Base-by-base conservation (phyloP, 768 basidiomycete species). In the Termitomyces sp. region DNA sequence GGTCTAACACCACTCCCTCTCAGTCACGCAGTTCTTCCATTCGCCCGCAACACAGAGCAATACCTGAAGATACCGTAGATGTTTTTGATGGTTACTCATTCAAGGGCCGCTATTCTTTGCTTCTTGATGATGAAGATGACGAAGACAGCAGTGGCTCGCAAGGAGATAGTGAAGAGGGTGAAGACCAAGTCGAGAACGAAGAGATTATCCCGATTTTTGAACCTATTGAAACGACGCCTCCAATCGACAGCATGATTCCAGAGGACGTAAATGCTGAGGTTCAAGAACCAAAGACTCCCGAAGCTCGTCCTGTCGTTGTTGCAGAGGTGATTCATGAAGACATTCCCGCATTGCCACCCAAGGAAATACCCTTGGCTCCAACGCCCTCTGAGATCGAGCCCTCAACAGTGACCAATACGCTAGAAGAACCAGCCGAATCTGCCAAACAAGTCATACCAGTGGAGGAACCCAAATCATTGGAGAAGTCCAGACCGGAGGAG, bases 51-150 rank as follows among this genome's bases (percentile, higher is more conserved):
- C 67, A 64, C 45, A 64, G 54, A 30, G 69, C 74, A 2, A 70
- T 65, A 13, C 70, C 71, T 12, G 84, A 87, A 26, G 80, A 87
- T 7, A 73, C 68, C 26, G 75, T 84, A 18, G 92, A 94, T 69
- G 85, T 95, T 32, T 97, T 95, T 67, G 94, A 94, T 70, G 94
- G 93, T 4, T 97, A 97, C 72, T 92, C 90, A 47, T 97, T 92
- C 80, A 92, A 92, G 71, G 93, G 91, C 10, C 79, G 90, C 18
- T 79, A 91, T 72, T 92, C 91, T 2, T 79, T 94, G 59, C 73
- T 92, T 53, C 72, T 92, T 46, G 90, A 88, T 62, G 86, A 84
- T 20, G 88, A 87, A 1, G 84, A 82, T 6, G 86, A 85, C 7
- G 83, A 81, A 2, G 84, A 79, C 28, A 76, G 72, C 28, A 75